Conservation (phyloP, 2,329 filamentous ascomycete genomes). For the Geosmithia morbida region DNA sequence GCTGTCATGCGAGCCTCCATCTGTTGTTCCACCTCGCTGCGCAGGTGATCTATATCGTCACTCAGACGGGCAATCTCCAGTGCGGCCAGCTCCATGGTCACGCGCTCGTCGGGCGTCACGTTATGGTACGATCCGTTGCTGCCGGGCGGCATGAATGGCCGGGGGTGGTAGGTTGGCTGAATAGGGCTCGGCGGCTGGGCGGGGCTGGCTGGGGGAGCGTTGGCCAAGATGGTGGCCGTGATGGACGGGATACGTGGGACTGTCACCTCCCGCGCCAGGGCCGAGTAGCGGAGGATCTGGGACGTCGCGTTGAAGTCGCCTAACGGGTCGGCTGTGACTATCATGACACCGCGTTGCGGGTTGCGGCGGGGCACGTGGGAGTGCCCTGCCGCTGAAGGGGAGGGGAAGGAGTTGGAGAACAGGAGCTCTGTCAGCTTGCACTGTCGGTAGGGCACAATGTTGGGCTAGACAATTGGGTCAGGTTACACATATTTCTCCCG, state of each 20-base stretch:
- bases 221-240: slow-evolving; percentile 50
- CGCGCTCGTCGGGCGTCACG: slow-evolving; percentile 34
- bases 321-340: slow-evolving; percentile 83
- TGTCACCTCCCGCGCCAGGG: slow-evolving; percentile 82
- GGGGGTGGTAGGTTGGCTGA: slow-evolving; percentile 11
- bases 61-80: slow-evolving; percentile 66
- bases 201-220: slow-evolving; percentile 11
- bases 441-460: slow-evolving; percentile 65
- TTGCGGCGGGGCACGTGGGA: slow-evolving; percentile 34
- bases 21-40: slow-evolving; percentile 55
- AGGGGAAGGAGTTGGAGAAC: slow-evolving; percentile 79
- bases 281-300: slow-evolving; percentile 89
- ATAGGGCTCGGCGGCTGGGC: slow-evolving; percentile 13
- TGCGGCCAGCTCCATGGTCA: slow-evolving; percentile 71
- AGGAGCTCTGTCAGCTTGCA: slow-evolving; percentile 76
- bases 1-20: slow-evolving; percentile 53
- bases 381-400: slow-evolving; percentile 27
- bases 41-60: slow-evolving; percentile 59
- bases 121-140: slow-evolving; percentile 18
- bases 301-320: slow-evolving; percentile 96
- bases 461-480: slow-evolving; percentile 31
- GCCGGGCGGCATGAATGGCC: slow-evolving; percentile 25
- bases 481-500: neutral
- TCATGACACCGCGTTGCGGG: slow-evolving; percentile 85
- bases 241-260: slow-evolving; percentile 79